phyloP scores from a whole-genome alignment of 305 asterid species.

The Salvia sclarea region DNA sequence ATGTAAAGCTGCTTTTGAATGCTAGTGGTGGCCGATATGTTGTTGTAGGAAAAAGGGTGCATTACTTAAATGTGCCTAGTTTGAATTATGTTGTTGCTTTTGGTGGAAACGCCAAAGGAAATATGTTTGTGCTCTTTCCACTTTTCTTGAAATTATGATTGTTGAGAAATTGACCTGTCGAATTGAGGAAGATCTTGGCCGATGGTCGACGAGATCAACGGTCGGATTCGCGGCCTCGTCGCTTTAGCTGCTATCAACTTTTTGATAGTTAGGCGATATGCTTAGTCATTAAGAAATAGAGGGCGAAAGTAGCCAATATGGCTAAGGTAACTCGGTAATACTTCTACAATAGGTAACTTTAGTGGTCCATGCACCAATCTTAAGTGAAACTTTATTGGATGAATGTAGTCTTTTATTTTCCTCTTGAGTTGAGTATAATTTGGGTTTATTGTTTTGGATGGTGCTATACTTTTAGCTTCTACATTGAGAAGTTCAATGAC shows the following conservation, averaged over 20 bases:
- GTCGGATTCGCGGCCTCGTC: slow-evolving; percentile 14
- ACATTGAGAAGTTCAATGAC: no score
- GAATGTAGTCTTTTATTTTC: neutral
- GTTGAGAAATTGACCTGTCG: slow-evolving; percentile 35
- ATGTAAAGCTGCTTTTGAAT: slow-evolving; percentile 44
- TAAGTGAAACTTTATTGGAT: slow-evolving; percentile 4
- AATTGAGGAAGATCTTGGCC: slow-evolving; percentile 3
- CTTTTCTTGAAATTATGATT: slow-evolving; percentile 40
- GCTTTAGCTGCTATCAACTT: neutral
- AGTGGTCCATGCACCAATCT: neutral
- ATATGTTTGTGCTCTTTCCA: slow-evolving; percentile 32
- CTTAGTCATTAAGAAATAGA: slow-evolving; percentile 71
- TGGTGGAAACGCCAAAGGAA: slow-evolving; percentile 38
- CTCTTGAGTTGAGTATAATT: neutral
- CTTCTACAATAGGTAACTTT: neutral
- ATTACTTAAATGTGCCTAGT: slow-evolving; percentile 20
- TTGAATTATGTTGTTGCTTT: slow-evolving; percentile 42
- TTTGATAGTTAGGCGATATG: slow-evolving; percentile 35
- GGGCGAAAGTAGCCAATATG: slow-evolving; percentile 8
- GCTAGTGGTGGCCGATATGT: slow-evolving; percentile 42
- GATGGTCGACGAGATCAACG: slow-evolving; percentile 31
- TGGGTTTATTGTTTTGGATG: neutral
- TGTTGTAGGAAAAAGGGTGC: slow-evolving; percentile 26
- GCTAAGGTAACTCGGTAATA: slow-evolving; percentile 29
- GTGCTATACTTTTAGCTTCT: neutral